A percentile compares a stretch with the other conserved stretches of the same genome.
Evolutionary conservation across 192 early-diverging fungal species (phyloP).

Genomic region (Linnemannia exigua): DNA sequence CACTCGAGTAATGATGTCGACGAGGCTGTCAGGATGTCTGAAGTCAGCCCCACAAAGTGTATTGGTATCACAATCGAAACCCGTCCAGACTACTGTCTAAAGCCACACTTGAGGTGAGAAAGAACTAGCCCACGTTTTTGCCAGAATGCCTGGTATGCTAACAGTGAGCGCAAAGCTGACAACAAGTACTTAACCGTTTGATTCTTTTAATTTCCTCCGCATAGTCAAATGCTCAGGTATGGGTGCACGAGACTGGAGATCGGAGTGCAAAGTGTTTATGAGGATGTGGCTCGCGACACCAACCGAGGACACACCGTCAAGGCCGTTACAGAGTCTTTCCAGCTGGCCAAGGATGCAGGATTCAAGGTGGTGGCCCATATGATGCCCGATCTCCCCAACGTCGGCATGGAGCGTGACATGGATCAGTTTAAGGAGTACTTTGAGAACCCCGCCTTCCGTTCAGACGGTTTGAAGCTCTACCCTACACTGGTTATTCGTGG

Average conservation of each 20-base stretch:
- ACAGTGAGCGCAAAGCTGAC: not conserved
- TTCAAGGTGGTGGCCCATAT: constrained; percentile 99
- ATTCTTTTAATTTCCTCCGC: constrained; percentile 11
- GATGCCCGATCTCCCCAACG: constrained; percentile 99
- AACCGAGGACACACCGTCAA: constrained; percentile 99
- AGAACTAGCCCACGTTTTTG: not conserved
- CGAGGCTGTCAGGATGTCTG: constrained; percentile 98
- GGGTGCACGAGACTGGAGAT: constrained; percentile 99
- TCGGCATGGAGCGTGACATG: constrained; percentile 99
- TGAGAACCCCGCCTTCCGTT: constrained; percentile 99
- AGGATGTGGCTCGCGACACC: constrained; percentile 99
- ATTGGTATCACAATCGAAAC: constrained; percentile 99
- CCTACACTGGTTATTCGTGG: constrained; percentile 99
- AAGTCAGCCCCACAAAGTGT: constrained; percentile 97
- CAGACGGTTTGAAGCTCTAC: constrained; percentile 98
- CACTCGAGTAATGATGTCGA: constrained; percentile 91
- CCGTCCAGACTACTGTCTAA: constrained; percentile 97
- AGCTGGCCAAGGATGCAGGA: constrained; percentile 97
- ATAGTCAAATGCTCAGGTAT: constrained; percentile 97
- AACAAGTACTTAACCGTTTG: not conserved
- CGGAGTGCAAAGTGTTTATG: constrained; percentile 99
- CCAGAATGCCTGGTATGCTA: not conserved
- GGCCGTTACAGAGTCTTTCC: constrained; percentile 98
- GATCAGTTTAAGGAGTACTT: constrained; percentile 99
- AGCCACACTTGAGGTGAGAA: constrained; percentile 88